These are phyloP conservation scores for Myriosclerotinia scirpicola DNA, from an alignment of 2,329 filamentous ascomycete species.

Conservation along the genomic window DNA sequence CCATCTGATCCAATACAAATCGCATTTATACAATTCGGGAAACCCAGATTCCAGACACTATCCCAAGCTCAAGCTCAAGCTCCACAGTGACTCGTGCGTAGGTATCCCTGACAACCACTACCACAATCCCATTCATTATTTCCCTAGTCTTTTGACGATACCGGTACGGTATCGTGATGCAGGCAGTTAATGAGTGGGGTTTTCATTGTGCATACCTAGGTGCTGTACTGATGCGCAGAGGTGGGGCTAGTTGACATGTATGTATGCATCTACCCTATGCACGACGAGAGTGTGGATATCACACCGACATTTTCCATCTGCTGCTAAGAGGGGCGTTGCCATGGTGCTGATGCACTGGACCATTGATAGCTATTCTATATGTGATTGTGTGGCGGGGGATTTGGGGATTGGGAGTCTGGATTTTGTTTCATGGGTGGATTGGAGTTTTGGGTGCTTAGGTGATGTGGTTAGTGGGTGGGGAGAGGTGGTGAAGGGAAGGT, in stretches of 20 bases:
- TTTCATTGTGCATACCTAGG: too few relatives aligned
- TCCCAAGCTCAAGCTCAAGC: constrained; percentile 10
- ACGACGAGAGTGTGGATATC: constrained; percentile 14
- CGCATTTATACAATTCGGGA: neutral
- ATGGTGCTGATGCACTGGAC: neutral
- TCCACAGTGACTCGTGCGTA: constrained; percentile 19
- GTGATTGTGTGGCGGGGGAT: neutral
- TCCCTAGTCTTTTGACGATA: neutral
- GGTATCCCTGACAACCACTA: constrained; percentile 19
- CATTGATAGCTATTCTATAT: too few relatives aligned
- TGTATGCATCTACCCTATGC: constrained; percentile 2
- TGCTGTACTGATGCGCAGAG: neutral
- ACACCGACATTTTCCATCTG: constrained; percentile 13
- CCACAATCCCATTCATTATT: neutral
- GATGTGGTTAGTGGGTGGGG: neutral
- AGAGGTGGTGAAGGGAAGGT: too few relatives aligned
- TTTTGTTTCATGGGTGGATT: too few relatives aligned
- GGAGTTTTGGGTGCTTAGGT: too few relatives aligned
- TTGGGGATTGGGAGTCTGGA: neutral
- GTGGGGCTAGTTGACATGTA: neutral
- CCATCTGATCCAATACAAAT: neutral
- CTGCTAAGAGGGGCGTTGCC: constrained; percentile 10
- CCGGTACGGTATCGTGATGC: neutral
- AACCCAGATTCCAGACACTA: neutral
- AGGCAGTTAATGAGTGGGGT: too few relatives aligned